Evolutionary conservation across 495 filamentous ascomycete genomes (phyloP).

Genomic region (Trichoderma parareesei): DNA sequence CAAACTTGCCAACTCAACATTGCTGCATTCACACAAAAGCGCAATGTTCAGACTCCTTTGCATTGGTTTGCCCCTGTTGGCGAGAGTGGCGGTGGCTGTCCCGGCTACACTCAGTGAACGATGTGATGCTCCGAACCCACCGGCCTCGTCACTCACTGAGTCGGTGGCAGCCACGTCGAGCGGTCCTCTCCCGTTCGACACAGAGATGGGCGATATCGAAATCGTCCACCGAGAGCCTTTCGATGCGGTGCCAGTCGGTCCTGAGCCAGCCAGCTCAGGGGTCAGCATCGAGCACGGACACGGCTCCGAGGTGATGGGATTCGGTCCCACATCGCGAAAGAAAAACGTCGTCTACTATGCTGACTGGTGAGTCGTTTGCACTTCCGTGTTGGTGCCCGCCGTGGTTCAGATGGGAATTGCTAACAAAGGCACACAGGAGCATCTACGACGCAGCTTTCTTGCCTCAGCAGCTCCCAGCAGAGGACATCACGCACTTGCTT

Average conservation of each 20-base stretch:
- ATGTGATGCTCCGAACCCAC: neutral
- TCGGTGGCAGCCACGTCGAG: neutral
- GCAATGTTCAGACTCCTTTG: neutral
- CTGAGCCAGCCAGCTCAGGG: neutral
- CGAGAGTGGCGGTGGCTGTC: neutral
- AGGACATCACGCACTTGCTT: constrained; percentile 73
- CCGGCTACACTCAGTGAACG: neutral
- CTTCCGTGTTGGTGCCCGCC: neutral
- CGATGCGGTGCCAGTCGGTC: neutral
- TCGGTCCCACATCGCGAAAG: constrained; percentile 17
- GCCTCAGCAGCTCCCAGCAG: constrained; percentile 68
- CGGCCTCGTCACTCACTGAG: neutral
- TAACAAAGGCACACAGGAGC: constrained; percentile 38
- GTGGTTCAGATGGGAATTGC: neutral
- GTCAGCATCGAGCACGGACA: neutral
- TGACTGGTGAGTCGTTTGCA: constrained; percentile 29
- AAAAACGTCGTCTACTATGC: constrained; percentile 39
- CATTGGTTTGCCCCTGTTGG: neutral
- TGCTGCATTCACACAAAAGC: neutral
- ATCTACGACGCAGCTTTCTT: constrained; percentile 72
- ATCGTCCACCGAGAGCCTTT: neutral
- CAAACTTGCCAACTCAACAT: neutral
- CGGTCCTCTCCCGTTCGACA: neutral
- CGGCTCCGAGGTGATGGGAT: constrained; percentile 43
- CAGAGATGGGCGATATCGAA: neutral